phyloP scores from a whole-genome alignment of 306 rosid genomes.

The cucumber (Cucumis sativus) region DNA sequence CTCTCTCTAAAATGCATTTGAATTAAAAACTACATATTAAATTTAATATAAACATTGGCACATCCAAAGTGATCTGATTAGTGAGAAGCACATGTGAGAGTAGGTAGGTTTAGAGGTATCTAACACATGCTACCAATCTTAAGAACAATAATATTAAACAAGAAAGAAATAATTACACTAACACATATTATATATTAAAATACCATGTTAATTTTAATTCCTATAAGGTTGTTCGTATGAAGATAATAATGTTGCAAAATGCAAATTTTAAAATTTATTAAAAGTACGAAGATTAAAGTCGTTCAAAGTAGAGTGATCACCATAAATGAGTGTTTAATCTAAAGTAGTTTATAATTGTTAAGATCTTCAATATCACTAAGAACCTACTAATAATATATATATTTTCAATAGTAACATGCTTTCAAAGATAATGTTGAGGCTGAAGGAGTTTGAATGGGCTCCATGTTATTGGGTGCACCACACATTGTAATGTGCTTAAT shows the following conservation, averaged over 20 bases:
- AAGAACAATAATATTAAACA: slow-evolving; percentile 3
- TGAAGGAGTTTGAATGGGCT: slow-evolving; percentile 23
- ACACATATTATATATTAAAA: background rate
- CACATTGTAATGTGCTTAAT: slow-evolving; percentile 1
- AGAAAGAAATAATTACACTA: background rate
- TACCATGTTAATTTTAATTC: no score
- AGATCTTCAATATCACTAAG: slow-evolving; percentile 19
- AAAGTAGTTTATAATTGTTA: no score
- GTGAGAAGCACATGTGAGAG: slow-evolving; percentile 35
- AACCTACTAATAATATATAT: background rate
- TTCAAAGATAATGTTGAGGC: slow-evolving; percentile 15
- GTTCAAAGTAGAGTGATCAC: no score
- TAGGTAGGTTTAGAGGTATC: slow-evolving; percentile 34
- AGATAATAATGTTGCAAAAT: no score
- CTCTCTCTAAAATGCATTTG: background rate
- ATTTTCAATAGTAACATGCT: slow-evolving; percentile 18
- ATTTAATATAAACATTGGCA: background rate
- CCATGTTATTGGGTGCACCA: slow-evolving; percentile 36
- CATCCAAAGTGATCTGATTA: slow-evolving; percentile 1
- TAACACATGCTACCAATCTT: slow-evolving; percentile 33
- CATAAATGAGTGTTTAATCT: no score
- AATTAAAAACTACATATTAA: background rate
- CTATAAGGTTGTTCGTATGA: no score
- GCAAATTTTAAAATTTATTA: no score
- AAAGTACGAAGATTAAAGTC: no score